Evolutionary conservation across 768 basidiomycete species (phyloP).

Genomic region (Phanerodontia chrysosporium): DNA sequence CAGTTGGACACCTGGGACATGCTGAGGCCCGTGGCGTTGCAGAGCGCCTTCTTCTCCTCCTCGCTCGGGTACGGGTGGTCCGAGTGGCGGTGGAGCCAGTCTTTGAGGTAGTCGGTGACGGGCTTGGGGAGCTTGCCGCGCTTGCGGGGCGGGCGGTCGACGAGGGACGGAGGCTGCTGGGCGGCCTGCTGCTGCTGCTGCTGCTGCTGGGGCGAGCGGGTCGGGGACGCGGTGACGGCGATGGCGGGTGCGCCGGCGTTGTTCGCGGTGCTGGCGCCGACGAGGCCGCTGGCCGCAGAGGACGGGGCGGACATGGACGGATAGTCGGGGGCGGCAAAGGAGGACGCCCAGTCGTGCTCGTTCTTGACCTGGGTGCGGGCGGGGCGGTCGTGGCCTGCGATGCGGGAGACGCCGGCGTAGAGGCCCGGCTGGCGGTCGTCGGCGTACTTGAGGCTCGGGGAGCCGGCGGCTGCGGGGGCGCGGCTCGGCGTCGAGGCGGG

Average conservation of each 20-base stretch:
- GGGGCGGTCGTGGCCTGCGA: constrained; percentile 54
- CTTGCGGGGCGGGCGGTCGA: constrained; percentile 76
- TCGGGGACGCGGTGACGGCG: constrained; percentile 35
- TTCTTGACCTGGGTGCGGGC: constrained; percentile 29
- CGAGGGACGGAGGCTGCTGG: constrained; percentile 47
- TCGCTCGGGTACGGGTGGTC: constrained; percentile 89
- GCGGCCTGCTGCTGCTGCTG: constrained; percentile 43
- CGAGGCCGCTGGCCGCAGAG: constrained; percentile 32
- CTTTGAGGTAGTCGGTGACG: constrained; percentile 84
- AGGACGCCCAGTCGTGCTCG: constrained; percentile 67
- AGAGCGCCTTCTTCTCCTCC: constrained; percentile 87
- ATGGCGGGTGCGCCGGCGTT: constrained; percentile 9
- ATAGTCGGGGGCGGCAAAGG: constrained; percentile 48
- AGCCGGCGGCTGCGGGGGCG: constrained; percentile 32
- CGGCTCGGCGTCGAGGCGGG: constrained; percentile 66
- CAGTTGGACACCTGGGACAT: constrained; percentile 91
- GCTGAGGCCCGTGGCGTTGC: constrained; percentile 79
- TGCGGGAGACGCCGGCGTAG: constrained; percentile 65
- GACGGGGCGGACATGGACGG: constrained; percentile 26
- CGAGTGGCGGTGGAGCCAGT: constrained; percentile 83
- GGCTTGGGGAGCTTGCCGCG: constrained; percentile 88
- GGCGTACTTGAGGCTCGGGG: constrained; percentile 56
- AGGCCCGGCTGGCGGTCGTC: constrained; percentile 62
- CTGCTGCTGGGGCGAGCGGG: constrained; percentile 36
- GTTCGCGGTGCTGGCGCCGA: too few relatives aligned